Base-by-base conservation (phyloP, 2,329 filamentous ascomycete genomes). In the Alternaria viburni region DNA sequence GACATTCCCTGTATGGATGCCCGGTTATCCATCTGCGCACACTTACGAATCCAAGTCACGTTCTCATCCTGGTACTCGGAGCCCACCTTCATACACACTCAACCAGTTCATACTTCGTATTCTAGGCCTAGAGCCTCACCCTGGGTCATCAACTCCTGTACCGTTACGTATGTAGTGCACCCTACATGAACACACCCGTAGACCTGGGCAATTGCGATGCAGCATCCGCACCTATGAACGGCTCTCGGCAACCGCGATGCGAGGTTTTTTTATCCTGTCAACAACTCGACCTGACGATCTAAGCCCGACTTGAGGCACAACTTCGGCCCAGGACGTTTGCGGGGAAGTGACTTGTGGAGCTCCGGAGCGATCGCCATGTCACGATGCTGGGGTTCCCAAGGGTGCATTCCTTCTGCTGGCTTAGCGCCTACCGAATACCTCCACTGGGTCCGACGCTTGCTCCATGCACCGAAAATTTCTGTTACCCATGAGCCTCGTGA, bases 311-410 rank as follows among this genome's bases (percentile, higher is more conserved):
- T 8, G 46, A 59, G 66, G 64, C 50, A 43, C 59, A 69, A 65
- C 61, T 52, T 62, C 66, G 66, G 66, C 30, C 19, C 30, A 44
- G 32, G 30, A 26, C 51, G 36, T 51, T 44, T 62, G 59, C 59
- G 62, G 62, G 55, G 62, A 62, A 60, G 46, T 44, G 25, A n/a
- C 49, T 52, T 43, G 66, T 64, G 63, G 66, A 56, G 63, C 44
- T 21, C 30, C 44, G 32, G 55, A 57, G 43, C 54, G 59, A 58
- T 61, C 59, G n/a, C 59, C 36, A 52, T 61, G 36, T 61, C 19
- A 57, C 32, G 43, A 32, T 21, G 50, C 54, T 61, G 46, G 59
- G 46, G 28, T 43, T 57, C n/a, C 10, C 52, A 46, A 60, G 58
- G 52, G 26, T 26, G 36, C 50, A n/a, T 54, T 61, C 10, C 64